Evolutionary conservation across 495 filamentous ascomycete species (phyloP), one percentile per base, ranked within the genome.

Genomic region (Usnea hakonensis): DNA sequence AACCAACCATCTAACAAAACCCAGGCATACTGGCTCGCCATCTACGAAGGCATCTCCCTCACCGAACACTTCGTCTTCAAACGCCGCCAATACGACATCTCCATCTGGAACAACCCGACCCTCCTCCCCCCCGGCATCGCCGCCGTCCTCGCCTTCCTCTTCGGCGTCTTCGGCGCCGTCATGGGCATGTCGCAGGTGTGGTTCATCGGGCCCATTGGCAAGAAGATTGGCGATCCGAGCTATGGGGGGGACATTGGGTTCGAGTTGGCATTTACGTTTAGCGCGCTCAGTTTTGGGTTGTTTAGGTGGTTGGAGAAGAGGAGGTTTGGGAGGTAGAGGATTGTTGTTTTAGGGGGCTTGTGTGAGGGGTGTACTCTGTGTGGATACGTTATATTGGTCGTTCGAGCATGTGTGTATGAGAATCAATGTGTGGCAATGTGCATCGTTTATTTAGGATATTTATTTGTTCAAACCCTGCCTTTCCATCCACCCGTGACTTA

Each of bases 31-130:
- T 95, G 90, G 89, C 79, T 92, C 6, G 84, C 89, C 41, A 91
- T 94, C 66, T 95, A 93, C 76, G 81, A 85, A 61, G 87, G 83
- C 58, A 83, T 95, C 66, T 75, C 84, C 5, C 70, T 91, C 33
- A 74, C 80, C 10, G 90, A 95, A 63, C 90, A 95, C 76, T 87
- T 90, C 71, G 58, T 91, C 72, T 92, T 88, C 79, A 84, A 83
- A 68, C 81, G 83, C 40, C 83, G 84, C 3, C 81, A 87, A n/a
- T 93, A 93, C 72, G 60, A 67, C 26, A 74, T 81, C 2, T 82
- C 84, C 59, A 73, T 79, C 61, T 91, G 90, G 70, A 77, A 83
- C 56, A 76, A 81, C 37, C 79, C 79, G 6, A 54, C 71, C 10
- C 80, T 79, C 56, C 81, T 95, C 0, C 90, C 90, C 0, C 77